phyloP scores from a whole-genome alignment of 129 eudicot genomes.

The Mikania micrantha region DNA sequence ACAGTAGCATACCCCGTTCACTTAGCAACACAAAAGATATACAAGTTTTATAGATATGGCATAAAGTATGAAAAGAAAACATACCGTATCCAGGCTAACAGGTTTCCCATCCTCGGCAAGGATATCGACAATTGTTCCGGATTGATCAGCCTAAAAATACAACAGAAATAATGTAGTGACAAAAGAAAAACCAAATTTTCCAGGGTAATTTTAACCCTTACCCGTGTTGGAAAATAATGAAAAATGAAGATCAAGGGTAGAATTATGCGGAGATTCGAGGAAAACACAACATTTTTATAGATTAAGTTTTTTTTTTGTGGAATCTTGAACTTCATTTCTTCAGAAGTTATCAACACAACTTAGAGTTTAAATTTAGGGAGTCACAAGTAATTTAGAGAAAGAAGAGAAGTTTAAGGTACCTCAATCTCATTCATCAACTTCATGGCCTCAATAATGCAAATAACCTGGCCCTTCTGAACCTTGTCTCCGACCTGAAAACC shows the following conservation, averaged over 20 bases:
- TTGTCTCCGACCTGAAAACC: constrained; percentile 67
- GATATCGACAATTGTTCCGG: constrained; percentile 72
- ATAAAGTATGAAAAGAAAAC: background rate
- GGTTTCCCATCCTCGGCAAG: constrained; percentile 79
- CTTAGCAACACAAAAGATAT: background rate
- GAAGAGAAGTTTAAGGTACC: constrained; percentile 25
- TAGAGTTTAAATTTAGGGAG: background rate
- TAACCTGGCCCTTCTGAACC: constrained; percentile 71
- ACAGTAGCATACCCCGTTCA: background rate
- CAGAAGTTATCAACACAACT: background rate
- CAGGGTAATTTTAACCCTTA: background rate
- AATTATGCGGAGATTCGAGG: background rate
- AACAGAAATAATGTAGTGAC: constrained; percentile 8
- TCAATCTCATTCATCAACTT: constrained; percentile 88
- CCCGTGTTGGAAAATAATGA: background rate
- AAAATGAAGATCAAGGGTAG: background rate
- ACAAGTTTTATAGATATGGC: background rate
- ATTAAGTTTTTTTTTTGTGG: background rate
- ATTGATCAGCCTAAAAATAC: constrained; percentile 53
- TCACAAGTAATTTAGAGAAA: background rate
- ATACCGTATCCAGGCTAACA: constrained; percentile 68
- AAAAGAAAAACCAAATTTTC: background rate
- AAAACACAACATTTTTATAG: background rate
- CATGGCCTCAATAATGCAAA: constrained; percentile 88
- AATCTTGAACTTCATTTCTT: background rate